Evolutionary conservation across 768 basidiomycete genomes (phyloP).

Genomic region (Clitopilus hobsonii): DNA sequence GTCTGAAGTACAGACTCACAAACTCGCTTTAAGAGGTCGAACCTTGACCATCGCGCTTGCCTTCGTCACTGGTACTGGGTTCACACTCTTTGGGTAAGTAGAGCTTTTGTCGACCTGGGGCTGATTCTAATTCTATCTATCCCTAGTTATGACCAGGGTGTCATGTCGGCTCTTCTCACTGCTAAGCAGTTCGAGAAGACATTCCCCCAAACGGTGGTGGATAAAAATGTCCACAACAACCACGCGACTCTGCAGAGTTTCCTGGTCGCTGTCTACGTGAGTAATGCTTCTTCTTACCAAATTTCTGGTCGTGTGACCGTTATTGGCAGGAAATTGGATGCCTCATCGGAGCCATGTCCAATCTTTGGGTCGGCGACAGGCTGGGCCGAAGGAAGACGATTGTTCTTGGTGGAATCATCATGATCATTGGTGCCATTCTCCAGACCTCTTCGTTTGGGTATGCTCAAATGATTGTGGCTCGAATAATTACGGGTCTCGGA

Average conservation of each 20-base stretch:
- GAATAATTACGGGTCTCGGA: slow-evolving; percentile 58
- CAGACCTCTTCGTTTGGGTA: slow-evolving; percentile 55
- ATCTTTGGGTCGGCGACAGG: slow-evolving; percentile 54
- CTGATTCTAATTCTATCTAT: not conserved
- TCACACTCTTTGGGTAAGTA: slow-evolving; percentile 54
- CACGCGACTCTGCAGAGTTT: slow-evolving; percentile 58
- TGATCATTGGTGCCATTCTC: slow-evolving; percentile 60
- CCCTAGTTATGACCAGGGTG: slow-evolving; percentile 61
- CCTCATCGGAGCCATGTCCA: slow-evolving; percentile 57
- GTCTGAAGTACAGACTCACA: slow-evolving; percentile 26
- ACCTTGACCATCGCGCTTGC: slow-evolving; percentile 44
- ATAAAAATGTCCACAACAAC: slow-evolving; percentile 25
- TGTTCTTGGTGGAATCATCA: slow-evolving; percentile 50
- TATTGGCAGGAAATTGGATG: slow-evolving; percentile 55
- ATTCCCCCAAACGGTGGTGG: slow-evolving; percentile 50
- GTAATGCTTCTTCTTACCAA: slow-evolving; percentile 6
- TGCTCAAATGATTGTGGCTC: slow-evolving; percentile 57
- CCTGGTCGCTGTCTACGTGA: slow-evolving; percentile 53
- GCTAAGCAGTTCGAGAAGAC: slow-evolving; percentile 54
- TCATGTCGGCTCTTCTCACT: slow-evolving; percentile 63
- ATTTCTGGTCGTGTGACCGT: not conserved
- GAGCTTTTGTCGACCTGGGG: slow-evolving; percentile 7
- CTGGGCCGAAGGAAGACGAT: slow-evolving; percentile 59
- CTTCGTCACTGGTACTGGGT: slow-evolving; percentile 55
- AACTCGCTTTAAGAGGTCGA: slow-evolving; percentile 33